Evolutionary conservation across 768 basidiomycete genomes (phyloP).

Genomic region (Suillus weaverae): DNA sequence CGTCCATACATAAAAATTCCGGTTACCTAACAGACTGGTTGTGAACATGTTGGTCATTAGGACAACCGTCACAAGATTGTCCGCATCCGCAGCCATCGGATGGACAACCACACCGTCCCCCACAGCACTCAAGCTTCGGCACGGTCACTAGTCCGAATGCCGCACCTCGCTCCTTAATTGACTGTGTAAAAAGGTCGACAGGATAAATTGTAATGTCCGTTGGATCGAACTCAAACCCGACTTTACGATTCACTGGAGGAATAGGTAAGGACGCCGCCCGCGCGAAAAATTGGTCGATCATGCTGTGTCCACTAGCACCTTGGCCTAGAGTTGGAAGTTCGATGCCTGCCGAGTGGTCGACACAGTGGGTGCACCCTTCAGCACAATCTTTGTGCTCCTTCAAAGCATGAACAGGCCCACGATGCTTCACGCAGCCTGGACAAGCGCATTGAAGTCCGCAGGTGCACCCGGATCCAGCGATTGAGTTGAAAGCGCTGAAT

Average conservation of each 20-base stretch:
- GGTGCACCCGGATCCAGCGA: slow-evolving; percentile 70
- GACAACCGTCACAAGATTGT: slow-evolving; percentile 56
- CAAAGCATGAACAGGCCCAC: slow-evolving; percentile 49
- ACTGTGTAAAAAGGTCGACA: slow-evolving; percentile 33
- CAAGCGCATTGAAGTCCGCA: slow-evolving; percentile 70
- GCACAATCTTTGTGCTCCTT: slow-evolving; percentile 33
- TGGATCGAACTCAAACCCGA: slow-evolving; percentile 45
- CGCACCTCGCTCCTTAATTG: slow-evolving; percentile 37
- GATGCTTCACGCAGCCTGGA: slow-evolving; percentile 72
- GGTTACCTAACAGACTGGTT: background rate
- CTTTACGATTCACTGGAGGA: slow-evolving; percentile 46
- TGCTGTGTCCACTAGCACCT: slow-evolving; percentile 25
- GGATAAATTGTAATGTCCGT: slow-evolving; percentile 52
- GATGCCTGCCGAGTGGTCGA: slow-evolving; percentile 51
- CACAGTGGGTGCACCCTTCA: slow-evolving; percentile 60
- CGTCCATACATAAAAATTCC: background rate
- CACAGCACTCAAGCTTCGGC: slow-evolving; percentile 70
- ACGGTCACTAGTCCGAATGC: slow-evolving; percentile 53
- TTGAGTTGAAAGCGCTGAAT: slow-evolving; percentile 54
- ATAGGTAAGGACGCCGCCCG: slow-evolving; percentile 69
- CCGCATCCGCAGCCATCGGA: slow-evolving; percentile 54
- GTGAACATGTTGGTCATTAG: slow-evolving; percentile 20
- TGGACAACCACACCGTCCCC: slow-evolving; percentile 60
- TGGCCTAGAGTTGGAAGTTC: slow-evolving; percentile 39
- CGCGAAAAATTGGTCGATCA: slow-evolving; percentile 66